Conservation (phyloP, 75 land plant genomes). For the Azolla pinnata region DNA sequence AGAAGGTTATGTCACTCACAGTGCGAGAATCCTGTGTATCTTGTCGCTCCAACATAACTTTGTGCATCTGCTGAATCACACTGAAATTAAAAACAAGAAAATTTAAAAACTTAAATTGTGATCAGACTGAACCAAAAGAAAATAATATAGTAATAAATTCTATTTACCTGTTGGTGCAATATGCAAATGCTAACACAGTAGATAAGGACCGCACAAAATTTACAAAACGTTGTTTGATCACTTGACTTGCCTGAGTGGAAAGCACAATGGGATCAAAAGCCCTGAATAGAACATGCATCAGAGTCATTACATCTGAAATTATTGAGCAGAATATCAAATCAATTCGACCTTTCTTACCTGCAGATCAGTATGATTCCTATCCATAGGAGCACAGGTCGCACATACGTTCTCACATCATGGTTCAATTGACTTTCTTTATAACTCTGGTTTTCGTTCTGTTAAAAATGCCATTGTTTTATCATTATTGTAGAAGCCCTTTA, state of each 20-base stretch:
- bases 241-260: slow-evolving; percentile 67
- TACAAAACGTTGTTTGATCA: slow-evolving; percentile 65
- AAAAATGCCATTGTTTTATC: neutral
- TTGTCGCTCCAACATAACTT: slow-evolving; percentile 44
- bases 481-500: neutral
- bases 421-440: slow-evolving; percentile 68
- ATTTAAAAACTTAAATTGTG: neutral
- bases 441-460: slow-evolving; percentile 37
- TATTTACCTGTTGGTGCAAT: neutral
- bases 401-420: slow-evolving; percentile 42
- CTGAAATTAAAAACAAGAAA: slow-evolving; percentile 22
- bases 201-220: slow-evolving; percentile 71
- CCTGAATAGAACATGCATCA: slow-evolving; percentile 26
- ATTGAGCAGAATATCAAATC: neutral
- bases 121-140: too few species aligned
- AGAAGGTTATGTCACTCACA: slow-evolving; percentile 29
- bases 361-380: slow-evolving; percentile 54
- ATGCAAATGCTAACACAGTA: slow-evolving; percentile 73
- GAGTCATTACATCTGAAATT: neutral
- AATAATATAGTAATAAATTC: neutral
- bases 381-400: slow-evolving; percentile 78
- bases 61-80: slow-evolving; percentile 66
- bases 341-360: slow-evolving; percentile 38
- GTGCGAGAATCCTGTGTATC: slow-evolving; percentile 48
- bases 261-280: slow-evolving; percentile 58